Conservation (phyloP, 805 yeast genomes). For the Saccharomycopsis sp. region DNA sequence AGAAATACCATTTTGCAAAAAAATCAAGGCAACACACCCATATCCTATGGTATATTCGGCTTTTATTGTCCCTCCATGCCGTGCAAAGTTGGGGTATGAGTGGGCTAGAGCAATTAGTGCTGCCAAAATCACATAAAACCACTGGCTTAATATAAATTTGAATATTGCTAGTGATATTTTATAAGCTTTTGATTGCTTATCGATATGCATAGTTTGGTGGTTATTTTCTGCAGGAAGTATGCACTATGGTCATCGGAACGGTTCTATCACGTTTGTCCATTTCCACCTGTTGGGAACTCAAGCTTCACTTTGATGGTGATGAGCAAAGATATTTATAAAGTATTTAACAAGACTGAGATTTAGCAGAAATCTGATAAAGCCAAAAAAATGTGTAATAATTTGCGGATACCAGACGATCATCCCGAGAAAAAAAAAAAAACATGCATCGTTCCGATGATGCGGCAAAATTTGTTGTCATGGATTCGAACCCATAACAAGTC, state of each 20-base stretch:
- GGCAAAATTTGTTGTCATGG: not conserved
- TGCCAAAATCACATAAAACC: slow-evolving; percentile 74
- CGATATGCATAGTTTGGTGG: not conserved
- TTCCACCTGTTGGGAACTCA: not conserved
- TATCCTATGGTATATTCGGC: slow-evolving; percentile 76
- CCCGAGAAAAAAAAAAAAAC: not conserved
- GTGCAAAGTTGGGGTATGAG: slow-evolving; percentile 75
- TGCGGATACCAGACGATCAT: not conserved
- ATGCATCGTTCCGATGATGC: not conserved
- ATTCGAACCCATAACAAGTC: no score
- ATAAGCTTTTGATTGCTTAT: not conserved
- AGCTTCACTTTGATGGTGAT: not conserved
- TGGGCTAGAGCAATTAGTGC: slow-evolving; percentile 69
- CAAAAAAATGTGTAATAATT: no score
- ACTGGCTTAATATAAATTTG: slow-evolving; percentile 34
- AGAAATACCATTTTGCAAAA: slow-evolving; percentile 72
- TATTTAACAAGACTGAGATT: no score
- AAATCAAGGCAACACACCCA: slow-evolving; percentile 82
- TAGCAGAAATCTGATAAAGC: no score
- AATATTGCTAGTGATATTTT: not conserved
- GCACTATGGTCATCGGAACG: no score
- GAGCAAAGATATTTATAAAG: not conserved
- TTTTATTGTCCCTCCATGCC: slow-evolving; percentile 69
- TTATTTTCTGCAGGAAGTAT: not conserved
- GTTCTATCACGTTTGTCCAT: not conserved